Evolutionary conservation across 805 yeast genomes (phyloP), one percentile per base, ranked within the genome.

Genomic region (Suhomyces kilbournensis): DNA sequence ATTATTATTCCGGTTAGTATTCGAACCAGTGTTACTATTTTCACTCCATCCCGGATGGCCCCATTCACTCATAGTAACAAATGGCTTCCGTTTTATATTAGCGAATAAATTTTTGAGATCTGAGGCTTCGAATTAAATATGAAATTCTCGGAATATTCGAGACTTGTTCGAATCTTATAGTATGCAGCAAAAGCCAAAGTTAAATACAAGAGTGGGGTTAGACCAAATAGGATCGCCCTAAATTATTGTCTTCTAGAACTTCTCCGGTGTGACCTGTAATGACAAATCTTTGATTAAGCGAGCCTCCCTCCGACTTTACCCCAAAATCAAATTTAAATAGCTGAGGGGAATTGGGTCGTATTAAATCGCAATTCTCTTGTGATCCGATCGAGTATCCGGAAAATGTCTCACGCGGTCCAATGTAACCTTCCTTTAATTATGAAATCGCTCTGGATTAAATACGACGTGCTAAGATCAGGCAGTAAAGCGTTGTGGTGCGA

Each of bases 31-130:
- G 19, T 48, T 47, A 7, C 38, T 50, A 28, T 50, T 46, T 8
- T 50, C 49, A 19, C 32, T 40, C 49, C 50, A 47, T 23, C 44
- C 44, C 20, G 28, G n/a, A 35, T 43, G 42, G 9, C 47, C 47
- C 53, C 53, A 50, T 9, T 30, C 34, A 43, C 32, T 50, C 53
- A 50, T 50, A 34, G 34, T 23, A 30, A 38, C 42, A 38, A 19
- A 38, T 38, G 23, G 17, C 23, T 38, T 38, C 42, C 17, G 42
- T 17, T 38, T 38, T 38, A 38, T 38, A 38, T 14, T 17, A 38
- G 23, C 23, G 42, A 7, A 38, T 17, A 19, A 19, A 38, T 15
- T 35, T 19, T 38, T 19, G 42, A 15, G 42, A 38, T 10, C 23
- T 38, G 42, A 38, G 42, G 42, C 22, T 17, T 38, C 42, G 42